Base-by-base conservation (phyloP, 352 stramenopile species). In the Pythium brachiatum region DNA sequence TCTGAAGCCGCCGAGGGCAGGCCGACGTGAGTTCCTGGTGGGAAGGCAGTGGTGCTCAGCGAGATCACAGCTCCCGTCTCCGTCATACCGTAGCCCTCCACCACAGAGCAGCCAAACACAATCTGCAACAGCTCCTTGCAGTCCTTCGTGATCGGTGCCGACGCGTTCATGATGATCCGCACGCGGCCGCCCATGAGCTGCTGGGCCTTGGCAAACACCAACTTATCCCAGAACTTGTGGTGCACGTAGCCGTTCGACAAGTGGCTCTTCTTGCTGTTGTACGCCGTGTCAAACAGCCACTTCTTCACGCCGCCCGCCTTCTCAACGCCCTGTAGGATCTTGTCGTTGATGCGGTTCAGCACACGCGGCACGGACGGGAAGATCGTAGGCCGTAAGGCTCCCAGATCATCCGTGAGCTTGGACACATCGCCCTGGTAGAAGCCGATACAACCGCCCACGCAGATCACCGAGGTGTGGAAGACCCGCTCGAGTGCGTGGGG, bases 271-370 rank as follows among this genome's bases (percentile, higher is more conserved):
- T 89, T 89, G 9, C 67, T 50, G 11, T 62, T 66, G 36, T 76
- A 66, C 0, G 73, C 75, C 12, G 68, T 70, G 41, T 81, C 64
- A 27, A 81, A 89, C 21, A 89, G 53, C 18, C 72, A 63, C 50
- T 81, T 83, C 60, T 76, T 78, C 16, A 86, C 21, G 15, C 53
- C 61, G 25, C 72, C 69, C 27, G 69, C 68, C 46, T 64, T 41
- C 27, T 59, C 71, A 7, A 92, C 81, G 34, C 72, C 69, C 50
- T 77, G 68, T 60, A 79, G 77, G 69, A 97, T 88, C 68, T 98
- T 98, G 84, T 98, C 92, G 72, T 98, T 86, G 53, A 99, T 94
- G 62, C 96, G 96, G 67, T 98, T 98, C 48, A 98, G 79, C 1
- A 99, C 86, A 20, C 96, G 79, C 4, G 96, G 96, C 27, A 97